A percentile compares a stretch with the other conserved stretches of the same genome.
phyloP scores from a whole-genome alignment of 2,329 filamentous ascomycete species.

The Verticillium longisporum region DNA sequence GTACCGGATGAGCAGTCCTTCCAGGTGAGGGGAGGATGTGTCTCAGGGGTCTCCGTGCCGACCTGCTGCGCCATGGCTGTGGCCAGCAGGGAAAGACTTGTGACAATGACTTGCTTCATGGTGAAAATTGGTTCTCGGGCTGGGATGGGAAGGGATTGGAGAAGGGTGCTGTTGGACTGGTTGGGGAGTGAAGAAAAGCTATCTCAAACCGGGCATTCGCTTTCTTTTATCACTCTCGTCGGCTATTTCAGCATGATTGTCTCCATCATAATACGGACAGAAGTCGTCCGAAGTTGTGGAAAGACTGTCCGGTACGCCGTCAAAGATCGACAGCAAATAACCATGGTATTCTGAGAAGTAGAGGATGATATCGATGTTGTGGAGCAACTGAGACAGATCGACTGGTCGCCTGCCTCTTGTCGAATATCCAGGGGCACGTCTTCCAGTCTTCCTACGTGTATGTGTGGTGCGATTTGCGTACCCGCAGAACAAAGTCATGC shows the following conservation, averaged over 20 bases:
- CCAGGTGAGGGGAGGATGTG: slow-evolving; percentile 37
- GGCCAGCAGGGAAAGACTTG: slow-evolving; percentile 18
- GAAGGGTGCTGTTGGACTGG: not conserved
- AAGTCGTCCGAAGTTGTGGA: not conserved
- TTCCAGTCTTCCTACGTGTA: not conserved
- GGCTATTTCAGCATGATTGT: not conserved
- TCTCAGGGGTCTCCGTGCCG: slow-evolving; percentile 28
- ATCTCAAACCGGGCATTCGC: not conserved
- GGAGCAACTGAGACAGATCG: not conserved
- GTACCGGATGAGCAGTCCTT: slow-evolving; percentile 33
- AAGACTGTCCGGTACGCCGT: not conserved
- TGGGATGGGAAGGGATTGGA: not conserved
- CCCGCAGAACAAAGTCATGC: not conserved
- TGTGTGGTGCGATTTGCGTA: not conserved
- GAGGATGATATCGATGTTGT: not conserved
- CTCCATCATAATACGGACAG: not conserved
- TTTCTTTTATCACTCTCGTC: not conserved
- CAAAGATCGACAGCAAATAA: not conserved
- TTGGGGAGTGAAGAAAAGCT: not conserved
- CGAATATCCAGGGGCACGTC: not conserved
- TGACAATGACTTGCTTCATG: slow-evolving; percentile 9
- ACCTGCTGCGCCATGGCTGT: slow-evolving; percentile 32
- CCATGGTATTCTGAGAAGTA: not conserved
- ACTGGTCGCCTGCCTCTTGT: not conserved
- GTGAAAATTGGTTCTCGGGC: slow-evolving; percentile 13